These are phyloP conservation scores for Arabidopsis lyrata DNA, from an alignment of 441 rosid species.

Conservation along the genomic window DNA sequence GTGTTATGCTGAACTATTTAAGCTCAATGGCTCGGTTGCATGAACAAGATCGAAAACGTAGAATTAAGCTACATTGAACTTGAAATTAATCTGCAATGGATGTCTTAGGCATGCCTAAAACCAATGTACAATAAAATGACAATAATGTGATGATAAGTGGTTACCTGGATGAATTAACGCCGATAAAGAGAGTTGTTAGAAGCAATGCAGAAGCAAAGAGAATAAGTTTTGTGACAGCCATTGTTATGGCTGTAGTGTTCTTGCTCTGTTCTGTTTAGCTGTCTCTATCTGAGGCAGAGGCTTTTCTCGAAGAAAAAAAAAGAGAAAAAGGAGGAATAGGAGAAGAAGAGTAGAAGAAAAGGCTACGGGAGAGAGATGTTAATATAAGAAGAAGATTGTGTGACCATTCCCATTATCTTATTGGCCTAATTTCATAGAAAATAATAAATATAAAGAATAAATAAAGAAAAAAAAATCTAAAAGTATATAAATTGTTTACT, in stretches of 20 bases:
- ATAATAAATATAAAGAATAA: background rate
- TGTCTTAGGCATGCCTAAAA: background rate
- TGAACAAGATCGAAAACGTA: constrained; percentile 18
- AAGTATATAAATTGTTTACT: background rate
- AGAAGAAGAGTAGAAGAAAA: constrained; percentile 32
- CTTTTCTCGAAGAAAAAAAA: constrained; percentile 16
- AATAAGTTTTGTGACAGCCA: constrained; percentile 36
- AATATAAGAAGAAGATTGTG: constrained; percentile 38
- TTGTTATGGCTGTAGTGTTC: constrained; percentile 32
- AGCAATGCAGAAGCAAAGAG: constrained; percentile 43
- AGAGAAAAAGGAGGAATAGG: constrained; percentile 10
- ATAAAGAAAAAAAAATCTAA: background rate
- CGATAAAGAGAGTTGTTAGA: constrained; percentile 30
- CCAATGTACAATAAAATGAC: background rate
- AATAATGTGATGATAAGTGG: background rate
- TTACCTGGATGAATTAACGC: constrained; percentile 44
- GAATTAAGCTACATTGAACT: constrained; percentile 13
- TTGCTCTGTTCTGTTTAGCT: constrained; percentile 29
- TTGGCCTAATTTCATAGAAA: constrained; percentile 14
- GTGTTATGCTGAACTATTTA: background rate
- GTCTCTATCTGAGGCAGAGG: constrained; percentile 35
- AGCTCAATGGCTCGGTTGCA: constrained; percentile 17
- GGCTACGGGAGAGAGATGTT: constrained; percentile 37
- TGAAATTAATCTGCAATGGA: background rate
- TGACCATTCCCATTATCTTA: constrained; percentile 25